These are phyloP conservation scores for Fusarium heterosporum DNA, from an alignment of 2,329 filamentous ascomycete genomes.

Conservation along the genomic window DNA sequence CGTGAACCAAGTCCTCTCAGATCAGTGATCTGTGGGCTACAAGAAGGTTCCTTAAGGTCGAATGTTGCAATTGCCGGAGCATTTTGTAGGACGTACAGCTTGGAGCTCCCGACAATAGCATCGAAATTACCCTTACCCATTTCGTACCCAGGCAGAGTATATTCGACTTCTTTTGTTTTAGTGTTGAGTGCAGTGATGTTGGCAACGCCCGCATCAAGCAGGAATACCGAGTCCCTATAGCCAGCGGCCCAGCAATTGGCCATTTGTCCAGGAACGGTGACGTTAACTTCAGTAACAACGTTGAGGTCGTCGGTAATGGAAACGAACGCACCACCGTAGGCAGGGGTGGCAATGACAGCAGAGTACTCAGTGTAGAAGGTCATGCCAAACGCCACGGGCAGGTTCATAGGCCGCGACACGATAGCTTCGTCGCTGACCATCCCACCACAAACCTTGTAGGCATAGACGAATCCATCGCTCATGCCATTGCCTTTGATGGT, in stretches of 20 bases:
- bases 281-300: neutral
- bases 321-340: conserved; percentile 18
- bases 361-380: neutral
- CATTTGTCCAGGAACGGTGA: neutral
- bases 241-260: conserved; percentile 4
- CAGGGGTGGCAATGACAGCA: conserved; percentile 3
- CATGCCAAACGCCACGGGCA: conserved; percentile 15
- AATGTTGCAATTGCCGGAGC: neutral
- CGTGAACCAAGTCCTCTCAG: conserved; percentile 1
- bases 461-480: conserved; percentile 1
- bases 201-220: neutral
- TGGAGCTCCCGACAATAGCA: neutral
- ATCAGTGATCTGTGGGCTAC: neutral
- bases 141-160: neutral
- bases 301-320: neutral
- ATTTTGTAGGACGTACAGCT: conserved; percentile 3
- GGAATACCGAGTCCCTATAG: neutral
- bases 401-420: neutral
- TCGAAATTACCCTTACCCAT: conserved; percentile 11
- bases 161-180: neutral
- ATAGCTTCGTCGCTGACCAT: neutral
- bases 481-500: conserved; percentile 6
- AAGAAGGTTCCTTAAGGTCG: neutral
- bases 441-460: neutral
- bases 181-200: neutral